Evolutionary conservation across 495 filamentous ascomycete species (phyloP).

Genomic region (Xylaria nigripes): DNA sequence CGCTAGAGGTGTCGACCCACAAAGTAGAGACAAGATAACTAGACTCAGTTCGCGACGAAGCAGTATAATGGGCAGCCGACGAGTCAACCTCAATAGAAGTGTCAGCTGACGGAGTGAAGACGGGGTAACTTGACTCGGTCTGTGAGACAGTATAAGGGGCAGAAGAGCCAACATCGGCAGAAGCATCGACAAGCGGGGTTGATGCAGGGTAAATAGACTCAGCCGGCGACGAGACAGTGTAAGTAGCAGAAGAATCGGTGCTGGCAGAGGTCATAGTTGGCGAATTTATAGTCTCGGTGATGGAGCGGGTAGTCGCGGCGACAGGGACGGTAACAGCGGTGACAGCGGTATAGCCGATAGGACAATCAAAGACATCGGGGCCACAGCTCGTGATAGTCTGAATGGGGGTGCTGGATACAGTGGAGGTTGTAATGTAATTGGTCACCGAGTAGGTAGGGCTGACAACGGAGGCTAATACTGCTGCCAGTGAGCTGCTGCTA

Average conservation of each 20-base stretch:
- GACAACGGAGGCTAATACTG: slow-evolving; percentile 13
- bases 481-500: slow-evolving; percentile 20
- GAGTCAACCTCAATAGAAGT: not conserved
- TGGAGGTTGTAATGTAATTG: slow-evolving; percentile 46
- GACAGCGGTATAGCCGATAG: slow-evolving; percentile 41
- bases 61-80: not conserved
- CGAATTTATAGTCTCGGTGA: slow-evolving; percentile 35
- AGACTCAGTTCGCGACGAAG: not conserved
- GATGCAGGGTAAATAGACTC: not conserved
- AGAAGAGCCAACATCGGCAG: slow-evolving; percentile 7
- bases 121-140: not conserved
- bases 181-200: not conserved
- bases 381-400: slow-evolving; percentile 54
- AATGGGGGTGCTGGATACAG: slow-evolving; percentile 51
- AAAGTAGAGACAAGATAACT: not conserved
- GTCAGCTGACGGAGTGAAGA: not conserved
- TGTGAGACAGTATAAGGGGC: not conserved
- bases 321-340: slow-evolving; percentile 51
- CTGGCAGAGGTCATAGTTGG: slow-evolving; percentile 11
- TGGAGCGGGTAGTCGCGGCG: slow-evolving; percentile 54
- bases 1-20: not conserved
- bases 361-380: slow-evolving; percentile 50
- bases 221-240: slow-evolving; percentile 13
- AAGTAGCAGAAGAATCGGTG: slow-evolving; percentile 16
- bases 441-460: slow-evolving; percentile 22